phyloP scores from a whole-genome alignment of 2,329 filamentous ascomycete species.

The Xylaria sp. region DNA sequence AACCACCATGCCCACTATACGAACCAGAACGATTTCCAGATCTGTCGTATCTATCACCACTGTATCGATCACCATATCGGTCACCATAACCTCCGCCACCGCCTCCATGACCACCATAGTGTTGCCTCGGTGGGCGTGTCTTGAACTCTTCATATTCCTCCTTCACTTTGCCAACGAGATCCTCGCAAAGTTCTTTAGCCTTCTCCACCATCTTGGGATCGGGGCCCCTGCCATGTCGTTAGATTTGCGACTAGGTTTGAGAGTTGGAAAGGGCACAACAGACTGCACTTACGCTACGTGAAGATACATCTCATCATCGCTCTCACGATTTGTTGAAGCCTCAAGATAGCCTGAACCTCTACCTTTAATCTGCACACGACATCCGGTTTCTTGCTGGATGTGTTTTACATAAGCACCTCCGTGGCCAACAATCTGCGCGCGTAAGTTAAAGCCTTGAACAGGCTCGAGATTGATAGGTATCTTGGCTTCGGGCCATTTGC shows the following conservation, averaged over 20 bases:
- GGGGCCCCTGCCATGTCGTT: constrained; percentile 73
- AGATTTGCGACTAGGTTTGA: constrained; percentile 42
- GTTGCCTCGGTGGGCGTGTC: constrained; percentile 75
- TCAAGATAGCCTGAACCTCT: constrained; percentile 95
- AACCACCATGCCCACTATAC: constrained; percentile 50
- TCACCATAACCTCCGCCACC: constrained; percentile 51
- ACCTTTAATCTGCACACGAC: constrained; percentile 97
- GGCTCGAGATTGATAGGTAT: constrained; percentile 92
- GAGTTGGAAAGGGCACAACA: background rate
- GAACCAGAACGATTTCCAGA: constrained; percentile 49
- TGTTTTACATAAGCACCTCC: constrained; percentile 97
- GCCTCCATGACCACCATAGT: constrained; percentile 63
- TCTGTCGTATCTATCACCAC: constrained; percentile 49
- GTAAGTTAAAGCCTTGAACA: constrained; percentile 92
- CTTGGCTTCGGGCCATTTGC: constrained; percentile 98
- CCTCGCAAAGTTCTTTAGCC: constrained; percentile 89
- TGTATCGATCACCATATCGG: constrained; percentile 55
- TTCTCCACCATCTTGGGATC: constrained; percentile 86
- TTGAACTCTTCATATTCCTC: constrained; percentile 94
- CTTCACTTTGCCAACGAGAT: constrained; percentile 86
- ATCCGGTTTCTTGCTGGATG: constrained; percentile 94
- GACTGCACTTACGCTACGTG: constrained; percentile 82
- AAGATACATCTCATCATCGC: constrained; percentile 95
- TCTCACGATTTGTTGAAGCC: constrained; percentile 85
- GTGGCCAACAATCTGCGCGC: constrained; percentile 94